Evolutionary conservation across 306 rosid genomes (phyloP).

Genomic region (apple (Malus domestica)): DNA sequence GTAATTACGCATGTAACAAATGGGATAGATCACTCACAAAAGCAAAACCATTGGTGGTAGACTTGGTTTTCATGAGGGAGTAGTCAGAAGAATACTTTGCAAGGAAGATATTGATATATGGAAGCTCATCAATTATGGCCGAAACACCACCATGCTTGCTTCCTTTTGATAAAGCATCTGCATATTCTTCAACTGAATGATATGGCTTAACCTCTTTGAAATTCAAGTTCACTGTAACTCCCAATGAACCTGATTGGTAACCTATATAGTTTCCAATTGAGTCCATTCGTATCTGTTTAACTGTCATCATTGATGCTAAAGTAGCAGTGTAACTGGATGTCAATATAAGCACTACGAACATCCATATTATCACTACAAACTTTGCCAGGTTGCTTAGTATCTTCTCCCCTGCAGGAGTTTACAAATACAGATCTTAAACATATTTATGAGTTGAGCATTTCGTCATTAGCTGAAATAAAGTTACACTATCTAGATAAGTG

Average conservation of each 20-base stretch:
- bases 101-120: conserved; percentile 13
- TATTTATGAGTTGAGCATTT: neutral
- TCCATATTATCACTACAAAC: neutral
- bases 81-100: neutral
- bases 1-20: too few relatives aligned
- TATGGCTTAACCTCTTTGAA: neutral
- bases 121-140: conserved; percentile 6
- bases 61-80: neutral
- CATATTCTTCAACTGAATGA: neutral
- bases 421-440: neutral
- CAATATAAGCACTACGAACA: neutral
- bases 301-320: neutral
- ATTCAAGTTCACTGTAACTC: neutral
- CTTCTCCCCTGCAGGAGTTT: neutral
- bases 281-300: neutral
- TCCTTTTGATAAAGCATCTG: conserved; percentile 14
- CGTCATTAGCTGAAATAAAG: too few relatives aligned
- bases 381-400: neutral
- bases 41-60: conserved; percentile 13
- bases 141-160: conserved; percentile 2
- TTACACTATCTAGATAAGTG: neutral
- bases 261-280: neutral
- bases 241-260: neutral
- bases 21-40: conserved; percentile 10
- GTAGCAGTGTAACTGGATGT: neutral